Percentiles rank a stretch among this genome's conserved stretches.
Conservation (phyloP, 768 basidiomycete species). For the Mycena olivaceomarginata region DNA sequence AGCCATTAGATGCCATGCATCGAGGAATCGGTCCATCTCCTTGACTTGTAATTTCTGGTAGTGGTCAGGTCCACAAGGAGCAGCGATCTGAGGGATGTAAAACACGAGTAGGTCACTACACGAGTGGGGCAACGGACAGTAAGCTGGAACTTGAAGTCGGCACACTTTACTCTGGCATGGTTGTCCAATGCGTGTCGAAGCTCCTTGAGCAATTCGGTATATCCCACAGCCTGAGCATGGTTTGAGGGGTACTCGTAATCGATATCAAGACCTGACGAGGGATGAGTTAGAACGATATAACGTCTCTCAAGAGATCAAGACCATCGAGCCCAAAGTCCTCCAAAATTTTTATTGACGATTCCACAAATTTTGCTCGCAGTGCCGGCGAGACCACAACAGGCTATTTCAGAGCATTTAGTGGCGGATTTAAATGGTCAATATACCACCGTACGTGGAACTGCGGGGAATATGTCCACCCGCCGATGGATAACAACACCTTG, state of each 20-base stretch:
- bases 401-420: neutral
- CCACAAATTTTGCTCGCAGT: slow-evolving; percentile 86
- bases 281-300: too few relatives aligned
- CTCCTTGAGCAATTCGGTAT: slow-evolving; percentile 87
- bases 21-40: slow-evolving; percentile 92
- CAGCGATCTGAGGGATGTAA: slow-evolving; percentile 79
- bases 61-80: slow-evolving; percentile 93
- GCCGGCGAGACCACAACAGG: slow-evolving; percentile 82
- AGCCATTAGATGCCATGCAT: slow-evolving; percentile 99
- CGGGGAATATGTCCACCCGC: slow-evolving; percentile 96
- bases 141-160: slow-evolving; percentile 79
- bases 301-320: slow-evolving; percentile 51
- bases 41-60: slow-evolving; percentile 85
- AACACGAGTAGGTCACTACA: slow-evolving; percentile 6
- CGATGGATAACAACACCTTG: slow-evolving; percentile 91
- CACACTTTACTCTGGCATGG: slow-evolving; percentile 76
- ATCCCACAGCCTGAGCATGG: slow-evolving; percentile 86
- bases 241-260: slow-evolving; percentile 96
- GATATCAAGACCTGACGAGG: slow-evolving; percentile 66
- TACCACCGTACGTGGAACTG: slow-evolving; percentile 44
- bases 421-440: neutral
- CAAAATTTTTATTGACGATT: slow-evolving; percentile 84
- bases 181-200: slow-evolving; percentile 85
- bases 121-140: slow-evolving; percentile 71
- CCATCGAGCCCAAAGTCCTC: slow-evolving; percentile 97